Conservation (phyloP, 176 grass and related monocot species). For the Guadua angustifolia region DNA sequence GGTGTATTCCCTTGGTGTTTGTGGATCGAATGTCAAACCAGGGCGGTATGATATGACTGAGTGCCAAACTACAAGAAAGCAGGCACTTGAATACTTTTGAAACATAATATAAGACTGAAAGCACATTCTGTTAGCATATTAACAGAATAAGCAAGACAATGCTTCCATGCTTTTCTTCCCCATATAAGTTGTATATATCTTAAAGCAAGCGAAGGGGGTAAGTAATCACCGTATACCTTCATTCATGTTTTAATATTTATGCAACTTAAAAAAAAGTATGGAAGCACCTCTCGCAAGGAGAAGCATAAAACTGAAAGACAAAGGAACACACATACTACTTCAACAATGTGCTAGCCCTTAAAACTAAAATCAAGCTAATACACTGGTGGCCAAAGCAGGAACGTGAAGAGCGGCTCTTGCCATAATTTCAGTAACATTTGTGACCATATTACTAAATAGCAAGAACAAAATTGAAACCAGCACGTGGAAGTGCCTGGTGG, state of each 20-base stretch:
- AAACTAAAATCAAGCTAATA: neutral
- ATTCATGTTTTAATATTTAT: no score
- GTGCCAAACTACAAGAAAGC: conserved; percentile 54
- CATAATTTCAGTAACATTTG: neutral
- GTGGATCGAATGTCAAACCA: conserved; percentile 56
- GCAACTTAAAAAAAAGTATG: no score
- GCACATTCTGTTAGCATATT: neutral
- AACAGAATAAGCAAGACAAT: neutral
- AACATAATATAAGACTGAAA: conserved; percentile 5
- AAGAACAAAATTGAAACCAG: neutral
- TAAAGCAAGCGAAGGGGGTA: no score
- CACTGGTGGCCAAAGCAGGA: neutral
- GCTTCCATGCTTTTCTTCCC: no score
- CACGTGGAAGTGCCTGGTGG: neutral
- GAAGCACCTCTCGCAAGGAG: no score
- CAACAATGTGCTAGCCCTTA: neutral
- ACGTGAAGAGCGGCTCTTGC: neutral
- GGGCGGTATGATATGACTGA: conserved; percentile 48
- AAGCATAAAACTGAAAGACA: neutral
- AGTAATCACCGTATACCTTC: no score
- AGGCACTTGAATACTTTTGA: conserved; percentile 3
- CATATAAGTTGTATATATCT: no score
- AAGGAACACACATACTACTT: neutral
- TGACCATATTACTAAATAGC: neutral
- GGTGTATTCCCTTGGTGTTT: conserved; percentile 62